Base-by-base conservation (phyloP, 148 eudicot species). In the Chenopodium formosanum region DNA sequence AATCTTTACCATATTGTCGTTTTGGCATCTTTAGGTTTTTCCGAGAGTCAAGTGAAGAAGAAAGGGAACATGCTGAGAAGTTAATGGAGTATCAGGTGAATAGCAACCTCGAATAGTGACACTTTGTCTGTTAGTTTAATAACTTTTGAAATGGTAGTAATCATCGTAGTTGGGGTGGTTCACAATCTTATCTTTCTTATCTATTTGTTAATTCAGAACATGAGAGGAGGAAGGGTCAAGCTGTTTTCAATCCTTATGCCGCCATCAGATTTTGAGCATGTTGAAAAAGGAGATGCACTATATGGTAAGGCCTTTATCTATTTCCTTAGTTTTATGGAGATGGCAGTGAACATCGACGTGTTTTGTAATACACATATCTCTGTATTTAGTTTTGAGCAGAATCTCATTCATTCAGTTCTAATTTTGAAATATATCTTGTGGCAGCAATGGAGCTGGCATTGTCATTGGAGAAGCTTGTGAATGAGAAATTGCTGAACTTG, bases 361-460 rank as follows among this genome's bases (percentile, higher is more conserved):
- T 58, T 63, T 46, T 50, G 0, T 1, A 50, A 20, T 68, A 74
- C 8, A 58, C 6, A 48, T 27, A 17, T 46, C 44, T 40, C 56
- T 47, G 3, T 31, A 7, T 47, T 3, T 14, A 14, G 1, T 31
- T 9, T 40, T 48, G 63, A 46, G 27, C 8, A 31, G 1, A n/a
- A 7, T 47, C 14, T 20, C n/a, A 47, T 58, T 70, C 37, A 70
- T 63, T 66, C 23, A 23, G 8, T 14, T 40, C 9, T 77, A 73
- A 81, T 74, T 82, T 23, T 10, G 2, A n/a, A 53, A 48, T 14
- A 19, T 9, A 48, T 83, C 12, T 84, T 79, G 72, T 66, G 85
- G 84, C 92, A 94, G 98, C 97, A n/a, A 94, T 94, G 97, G 97
- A 94, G 82, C 87, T 94, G 47, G 90, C 98, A 3, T 82, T 94